These are phyloP conservation scores for Aspergillus hancockii DNA, from an alignment of 495 filamentous ascomycete genomes.

Conservation along the genomic window DNA sequence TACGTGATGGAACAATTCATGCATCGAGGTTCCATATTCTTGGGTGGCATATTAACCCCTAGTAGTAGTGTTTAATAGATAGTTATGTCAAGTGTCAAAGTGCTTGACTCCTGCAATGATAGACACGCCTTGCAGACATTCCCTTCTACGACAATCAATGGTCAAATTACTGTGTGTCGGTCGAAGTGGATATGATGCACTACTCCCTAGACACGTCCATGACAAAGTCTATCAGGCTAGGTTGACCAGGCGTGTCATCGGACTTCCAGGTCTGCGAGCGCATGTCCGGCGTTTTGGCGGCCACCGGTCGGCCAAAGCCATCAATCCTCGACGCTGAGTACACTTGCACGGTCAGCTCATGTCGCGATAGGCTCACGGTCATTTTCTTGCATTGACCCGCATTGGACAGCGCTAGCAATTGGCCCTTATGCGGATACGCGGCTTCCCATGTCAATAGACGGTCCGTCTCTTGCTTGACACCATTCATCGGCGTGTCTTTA, in stretches of 20 bases:
- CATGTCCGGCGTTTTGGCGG: constrained; percentile 14
- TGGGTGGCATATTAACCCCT: not conserved
- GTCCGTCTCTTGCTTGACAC: not conserved
- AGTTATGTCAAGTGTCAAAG: not conserved
- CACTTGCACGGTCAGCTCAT: constrained; percentile 32
- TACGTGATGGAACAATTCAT: not conserved
- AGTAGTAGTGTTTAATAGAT: not conserved
- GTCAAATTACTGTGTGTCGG: not conserved
- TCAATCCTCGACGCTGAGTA: constrained; percentile 26
- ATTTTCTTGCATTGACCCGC: constrained; percentile 35
- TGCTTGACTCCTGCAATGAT: not conserved
- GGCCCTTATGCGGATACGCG: constrained; percentile 45
- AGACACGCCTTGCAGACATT: not conserved
- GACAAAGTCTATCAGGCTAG: constrained; percentile 38
- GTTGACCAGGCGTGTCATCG: constrained; percentile 5
- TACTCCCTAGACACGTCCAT: constrained; percentile 23
- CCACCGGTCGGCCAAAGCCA: constrained; percentile 13
- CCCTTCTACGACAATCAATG: not conserved
- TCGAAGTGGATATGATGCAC: not conserved
- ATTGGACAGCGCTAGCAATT: constrained; percentile 30
- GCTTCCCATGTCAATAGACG: constrained; percentile 30
- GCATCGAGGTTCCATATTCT: not conserved
- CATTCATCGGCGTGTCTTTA: constrained; percentile 3
- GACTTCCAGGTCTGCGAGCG: constrained; percentile 30
- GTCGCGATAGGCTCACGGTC: constrained; percentile 35